Percentiles rank a stretch among this genome's conserved stretches.
Conservation (phyloP, 192 early-diverging fungal species). For the Linnemannia exigua region DNA sequence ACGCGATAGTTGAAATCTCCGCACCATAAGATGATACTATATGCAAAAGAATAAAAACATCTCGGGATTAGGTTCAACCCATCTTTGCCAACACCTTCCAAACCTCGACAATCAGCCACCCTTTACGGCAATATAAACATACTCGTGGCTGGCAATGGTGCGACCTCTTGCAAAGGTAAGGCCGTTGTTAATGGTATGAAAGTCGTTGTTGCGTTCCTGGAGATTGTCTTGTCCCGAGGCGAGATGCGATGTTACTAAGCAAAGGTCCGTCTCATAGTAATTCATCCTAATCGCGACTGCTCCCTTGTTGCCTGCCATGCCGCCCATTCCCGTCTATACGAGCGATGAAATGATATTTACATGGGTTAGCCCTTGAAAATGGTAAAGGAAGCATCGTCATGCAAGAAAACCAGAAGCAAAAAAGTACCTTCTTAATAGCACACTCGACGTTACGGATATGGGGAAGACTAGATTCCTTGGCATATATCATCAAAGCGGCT, state of each 20-base stretch:
- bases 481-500: constrained; percentile 91
- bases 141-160: constrained; percentile 85
- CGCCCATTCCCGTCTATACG: constrained; percentile 89
- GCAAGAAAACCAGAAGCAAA: background rate
- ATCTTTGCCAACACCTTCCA: background rate
- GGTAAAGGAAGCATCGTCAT: no score
- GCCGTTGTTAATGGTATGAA: constrained; percentile 81
- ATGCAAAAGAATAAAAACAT: constrained; percentile 1
- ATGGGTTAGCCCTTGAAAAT: no score
- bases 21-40: constrained; percentile 81
- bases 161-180: constrained; percentile 80
- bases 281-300: constrained; percentile 92
- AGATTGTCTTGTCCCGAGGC: constrained; percentile 85
- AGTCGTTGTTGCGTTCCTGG: constrained; percentile 89
- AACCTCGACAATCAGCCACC: no score
- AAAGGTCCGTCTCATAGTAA: constrained; percentile 89
- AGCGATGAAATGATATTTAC: background rate
- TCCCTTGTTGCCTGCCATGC: constrained; percentile 99
- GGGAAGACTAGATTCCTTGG: constrained; percentile 73
- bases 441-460: constrained; percentile 88
- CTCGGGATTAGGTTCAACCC: background rate
- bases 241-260: constrained; percentile 94
- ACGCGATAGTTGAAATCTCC: constrained; percentile 97
- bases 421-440: constrained; percentile 77
- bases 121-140: constrained; percentile 33